phyloP scores from a whole-genome alignment of 768 basidiomycete genomes.

The Boletus edulis region DNA sequence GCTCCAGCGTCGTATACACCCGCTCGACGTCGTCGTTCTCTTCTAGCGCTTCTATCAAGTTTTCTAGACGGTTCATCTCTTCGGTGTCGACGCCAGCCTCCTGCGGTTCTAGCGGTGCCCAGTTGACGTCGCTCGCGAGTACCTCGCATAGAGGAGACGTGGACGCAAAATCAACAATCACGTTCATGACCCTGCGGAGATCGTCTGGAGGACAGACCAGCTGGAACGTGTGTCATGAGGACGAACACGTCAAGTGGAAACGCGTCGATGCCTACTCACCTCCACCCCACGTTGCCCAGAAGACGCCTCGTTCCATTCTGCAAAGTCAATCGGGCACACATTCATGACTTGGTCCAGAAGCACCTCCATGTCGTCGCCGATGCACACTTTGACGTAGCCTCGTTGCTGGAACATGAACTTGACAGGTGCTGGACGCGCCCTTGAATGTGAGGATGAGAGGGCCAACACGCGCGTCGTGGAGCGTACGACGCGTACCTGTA shows the following conservation, averaged over 20 bases:
- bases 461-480: not conserved
- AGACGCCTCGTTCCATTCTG: conserved; percentile 34
- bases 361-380: conserved; percentile 33
- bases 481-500: conserved; percentile 40
- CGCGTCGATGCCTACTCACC: conserved; percentile 19
- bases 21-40: conserved; percentile 55
- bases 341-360: conserved; percentile 42
- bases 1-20: conserved; percentile 55
- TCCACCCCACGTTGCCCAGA: conserved; percentile 33
- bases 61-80: conserved; percentile 34
- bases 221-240: conserved; percentile 28
- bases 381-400: conserved; percentile 48
- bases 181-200: conserved; percentile 38
- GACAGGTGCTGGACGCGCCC: conserved; percentile 61
- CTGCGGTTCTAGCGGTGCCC: conserved; percentile 46
- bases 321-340: conserved; percentile 46
- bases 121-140: conserved; percentile 50
- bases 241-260: not conserved
- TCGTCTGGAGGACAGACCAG: conserved; percentile 43
- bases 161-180: conserved; percentile 25
- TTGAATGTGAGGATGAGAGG: conserved; percentile 23
- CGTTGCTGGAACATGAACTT: conserved; percentile 61
- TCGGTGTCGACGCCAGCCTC: conserved; percentile 38
- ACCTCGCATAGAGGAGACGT: conserved; percentile 37
- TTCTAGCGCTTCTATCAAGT: conserved; percentile 52